Evolutionary conservation across 495 filamentous ascomycete genomes (phyloP), one percentile per base, ranked within the genome.

Genomic region (Penicillium waksmanii): DNA sequence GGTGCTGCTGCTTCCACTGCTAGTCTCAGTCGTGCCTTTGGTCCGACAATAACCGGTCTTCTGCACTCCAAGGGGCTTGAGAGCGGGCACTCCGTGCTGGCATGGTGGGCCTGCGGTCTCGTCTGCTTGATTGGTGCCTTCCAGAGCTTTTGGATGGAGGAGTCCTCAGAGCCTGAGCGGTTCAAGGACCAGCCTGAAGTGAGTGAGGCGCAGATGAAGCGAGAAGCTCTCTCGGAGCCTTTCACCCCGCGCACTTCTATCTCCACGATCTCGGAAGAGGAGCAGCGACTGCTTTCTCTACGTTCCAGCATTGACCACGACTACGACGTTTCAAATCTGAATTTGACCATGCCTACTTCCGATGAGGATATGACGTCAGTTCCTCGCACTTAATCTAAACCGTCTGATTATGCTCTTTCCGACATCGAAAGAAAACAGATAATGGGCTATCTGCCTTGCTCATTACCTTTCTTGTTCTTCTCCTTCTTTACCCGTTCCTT

Each of bases 1-100:
- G 95, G 95, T 35, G 86, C 91, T n/a, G 91, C 92, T 8, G 92
- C 92, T 27, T 96, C 92, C 13, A 90, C 89, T 7, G 95, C 96
- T 21, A 96, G 92, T 68, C 74, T 98, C 42, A 88, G 85, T 62
- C 85, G 95, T 52, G 91, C 93, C 2, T 85, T 96, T 65, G 95
- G 95, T 3, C 95, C 95, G 5, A 93, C 89, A 0, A 73, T 97
- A 34, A 95, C 93, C 11, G 95, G 95, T 5, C 71, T 91, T 15
- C 81, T 98, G 51, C 94, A 97, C 73, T 80, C 90, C 18, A 80
- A 86, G 56, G 95, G 96, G 23, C 80, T 96, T 27, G 77, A 86
- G 53, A 79, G 86, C 33, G 93, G 94, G 38, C 91, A 89, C 61
- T 91, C 91, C 17, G 92, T 93, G 47, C 76, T 98, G 5, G 86